Evolutionary conservation across 2,329 filamentous ascomycete species (phyloP), one percentile per base, ranked within the genome.

Genomic region (Dactylellina haptotyla): DNA sequence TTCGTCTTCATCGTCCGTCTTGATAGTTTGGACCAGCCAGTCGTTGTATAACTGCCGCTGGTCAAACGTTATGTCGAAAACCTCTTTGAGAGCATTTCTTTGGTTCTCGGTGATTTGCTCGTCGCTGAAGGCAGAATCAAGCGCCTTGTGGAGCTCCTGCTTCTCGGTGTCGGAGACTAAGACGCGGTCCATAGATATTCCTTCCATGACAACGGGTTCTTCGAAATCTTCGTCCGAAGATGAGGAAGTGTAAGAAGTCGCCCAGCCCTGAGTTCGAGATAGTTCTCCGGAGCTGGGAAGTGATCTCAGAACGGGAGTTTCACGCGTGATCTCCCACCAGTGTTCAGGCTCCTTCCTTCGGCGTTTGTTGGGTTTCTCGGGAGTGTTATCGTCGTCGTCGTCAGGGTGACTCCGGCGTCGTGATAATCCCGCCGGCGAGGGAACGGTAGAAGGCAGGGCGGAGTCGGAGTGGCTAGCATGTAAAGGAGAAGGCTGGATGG

Each of bases 291-390:
- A 65, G 34, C 59, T 72, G 3, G 67, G 67, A 12, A 53, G 62
- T n/a, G 58, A 28, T 12, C 45, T 50, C 9, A 72, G 43, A n/a
- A 72, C 43, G 18, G 67, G 56, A 1, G 67, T 72, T 39, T 72
- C 67, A 2, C 43, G 50, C 3, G 67, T 72, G 14, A 72, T 61
- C 32, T 72, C 67, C 63, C 63, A 67, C 63, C 53, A 59, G 23
- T 43, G 53, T 43, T 72, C 59, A 4, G 67, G 59, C 12, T 64
- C 51, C 48, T 56, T 72, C 53, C 50, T 72, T 37, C 59, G 53
- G 16, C 67, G 67, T 26, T 72, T 72, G 32, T 62, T 72, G n/a
- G 59, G 58, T 25, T 41, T 50, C n/a, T 72, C 67, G 43, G 62
- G 16, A 16, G 63, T 57, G 18, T n/a, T n/a, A n/a, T n/a, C n/a